phyloP scores from a whole-genome alignment of 2,329 filamentous ascomycete species.

The Pseudonectria foliicola region DNA sequence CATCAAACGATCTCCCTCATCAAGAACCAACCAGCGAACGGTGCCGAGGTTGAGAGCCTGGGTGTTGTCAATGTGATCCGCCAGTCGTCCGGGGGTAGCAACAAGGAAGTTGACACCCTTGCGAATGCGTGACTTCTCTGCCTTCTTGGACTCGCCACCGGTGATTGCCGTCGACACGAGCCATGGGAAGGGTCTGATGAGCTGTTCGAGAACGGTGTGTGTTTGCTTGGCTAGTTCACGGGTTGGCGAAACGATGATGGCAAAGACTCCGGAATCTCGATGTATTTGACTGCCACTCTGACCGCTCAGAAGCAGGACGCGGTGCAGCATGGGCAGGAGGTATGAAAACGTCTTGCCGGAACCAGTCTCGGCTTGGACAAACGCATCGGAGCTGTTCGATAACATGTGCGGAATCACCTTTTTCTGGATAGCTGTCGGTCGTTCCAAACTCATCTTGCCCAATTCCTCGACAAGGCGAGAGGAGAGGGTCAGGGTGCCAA shows the following conservation, averaged over 20 bases:
- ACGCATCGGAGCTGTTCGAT: constrained; percentile 78
- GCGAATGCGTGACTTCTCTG: constrained; percentile 85
- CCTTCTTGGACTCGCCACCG: constrained; percentile 62
- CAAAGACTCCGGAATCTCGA: constrained; percentile 83
- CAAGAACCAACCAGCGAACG: constrained; percentile 87
- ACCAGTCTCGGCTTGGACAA: constrained; percentile 93
- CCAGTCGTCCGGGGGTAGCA: constrained; percentile 84
- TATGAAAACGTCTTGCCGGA: constrained; percentile 98
- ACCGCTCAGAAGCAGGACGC: constrained; percentile 70
- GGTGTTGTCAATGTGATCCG: constrained; percentile 89
- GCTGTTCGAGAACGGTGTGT: constrained; percentile 72
- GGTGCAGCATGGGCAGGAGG: constrained; percentile 82
- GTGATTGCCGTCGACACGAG: constrained; percentile 82
- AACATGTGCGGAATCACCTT: constrained; percentile 77
- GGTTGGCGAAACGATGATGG: constrained; percentile 88
- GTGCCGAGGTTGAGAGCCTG: constrained; percentile 81
- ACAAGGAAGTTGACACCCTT: constrained; percentile 96
- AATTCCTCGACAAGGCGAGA: constrained; percentile 74
- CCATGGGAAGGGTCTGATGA: constrained; percentile 88
- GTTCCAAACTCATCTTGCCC: constrained; percentile 79
- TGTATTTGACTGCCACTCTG: constrained; percentile 55
- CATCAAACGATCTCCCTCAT: constrained; percentile 97
- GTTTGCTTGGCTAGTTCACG: constrained; percentile 94
- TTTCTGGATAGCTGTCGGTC: constrained; percentile 91
- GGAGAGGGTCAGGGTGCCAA: constrained; percentile 78